Evolutionary conservation across 2,329 filamentous ascomycete genomes (phyloP).

Genomic region (Cordyceps cateniannulata): DNA sequence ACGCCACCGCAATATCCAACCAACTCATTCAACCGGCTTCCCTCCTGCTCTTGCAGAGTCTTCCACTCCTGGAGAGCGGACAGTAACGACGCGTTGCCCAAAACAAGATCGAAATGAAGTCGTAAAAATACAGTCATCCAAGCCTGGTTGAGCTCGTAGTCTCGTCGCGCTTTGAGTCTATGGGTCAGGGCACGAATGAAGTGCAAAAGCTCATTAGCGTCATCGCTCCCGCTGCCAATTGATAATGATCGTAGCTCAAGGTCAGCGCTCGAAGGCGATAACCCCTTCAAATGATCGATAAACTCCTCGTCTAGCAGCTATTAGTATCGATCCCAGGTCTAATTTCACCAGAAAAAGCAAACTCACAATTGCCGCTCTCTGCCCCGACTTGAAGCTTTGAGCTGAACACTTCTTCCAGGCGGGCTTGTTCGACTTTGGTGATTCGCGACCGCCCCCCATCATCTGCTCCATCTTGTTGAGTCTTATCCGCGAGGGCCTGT

Average conservation of each 20-base stretch:
- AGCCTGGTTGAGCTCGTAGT: conserved; percentile 90
- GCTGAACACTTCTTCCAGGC: conserved; percentile 53
- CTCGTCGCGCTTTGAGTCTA: conserved; percentile 60
- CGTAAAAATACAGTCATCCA: conserved; percentile 96
- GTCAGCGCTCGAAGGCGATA: conserved; percentile 81
- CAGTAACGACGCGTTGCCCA: conserved; percentile 47
- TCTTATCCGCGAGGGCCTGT: conserved; percentile 31
- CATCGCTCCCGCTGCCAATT: conserved; percentile 35
- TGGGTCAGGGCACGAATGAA: conserved; percentile 79
- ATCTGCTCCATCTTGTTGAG: conserved; percentile 29
- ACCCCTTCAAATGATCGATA: conserved; percentile 69
- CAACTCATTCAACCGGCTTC: conserved; percentile 62
- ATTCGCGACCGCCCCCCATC: conserved; percentile 56
- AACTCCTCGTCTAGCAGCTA: conserved; percentile 51
- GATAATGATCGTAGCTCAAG: conserved; percentile 80
- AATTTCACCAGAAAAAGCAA: background rate
- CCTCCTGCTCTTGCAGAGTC: conserved; percentile 63
- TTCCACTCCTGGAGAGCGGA: conserved; percentile 63
- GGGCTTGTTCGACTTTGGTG: conserved; percentile 55
- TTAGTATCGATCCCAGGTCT: conserved; percentile 15
- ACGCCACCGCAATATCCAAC: conserved; percentile 87
- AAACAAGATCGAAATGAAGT: conserved; percentile 59
- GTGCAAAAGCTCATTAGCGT: conserved; percentile 63
- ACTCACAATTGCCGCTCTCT: conserved; percentile 54
- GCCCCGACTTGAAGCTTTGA: conserved; percentile 49